Evolutionary conservation across 2,329 filamentous ascomycete genomes (phyloP), one percentile per base, ranked within the genome.

Genomic region (Aspergillus japonicus): DNA sequence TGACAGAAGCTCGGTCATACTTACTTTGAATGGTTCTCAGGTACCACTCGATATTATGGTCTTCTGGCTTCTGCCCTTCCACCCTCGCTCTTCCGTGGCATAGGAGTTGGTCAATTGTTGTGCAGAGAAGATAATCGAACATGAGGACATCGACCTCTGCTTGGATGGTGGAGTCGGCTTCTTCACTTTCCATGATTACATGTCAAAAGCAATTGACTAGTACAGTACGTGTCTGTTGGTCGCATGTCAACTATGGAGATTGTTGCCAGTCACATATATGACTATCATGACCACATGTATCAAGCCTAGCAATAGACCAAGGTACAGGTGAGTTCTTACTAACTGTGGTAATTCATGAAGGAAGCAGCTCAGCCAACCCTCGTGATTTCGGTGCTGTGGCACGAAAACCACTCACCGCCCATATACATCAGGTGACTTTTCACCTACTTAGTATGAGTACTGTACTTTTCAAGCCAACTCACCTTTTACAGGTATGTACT

Each of bases 71-170:
- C 33, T 26, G 29, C 23, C 35, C 47, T 35, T 48, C 26, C 7
- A 26, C 51, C 50, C 64, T 47, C 47, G 53, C 57, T 56, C 49
- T 62, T 50, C 56, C 62, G 58, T 75, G 73, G 26, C 73, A 70
- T 35, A 85, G 68, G 4, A 81, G 71, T 44, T 72, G 69, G 21
- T 77, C 69, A 47, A 78, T 80, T 7, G 81, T 76, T 50, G 79
- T 76, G 72, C 78, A 81, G 47, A 81, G 66, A 4, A 85, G 69
- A 64, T 84, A 86, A 66, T 87, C 84, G n/a, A 85, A 72, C 48
- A 85, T 84, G 69, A 84, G 79, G 39, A 79, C 67, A 63, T 87
- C 81, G 14, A 84, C 79, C 19, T 84, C 81, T 23, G 78, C 67
- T 47, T 78, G 77, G 5, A 67, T 70, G 23, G 73, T 70, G 3